These are phyloP conservation scores for Allomyces arbusculus DNA, from an alignment of 192 early-diverging fungal species.

Conservation along the genomic window DNA sequence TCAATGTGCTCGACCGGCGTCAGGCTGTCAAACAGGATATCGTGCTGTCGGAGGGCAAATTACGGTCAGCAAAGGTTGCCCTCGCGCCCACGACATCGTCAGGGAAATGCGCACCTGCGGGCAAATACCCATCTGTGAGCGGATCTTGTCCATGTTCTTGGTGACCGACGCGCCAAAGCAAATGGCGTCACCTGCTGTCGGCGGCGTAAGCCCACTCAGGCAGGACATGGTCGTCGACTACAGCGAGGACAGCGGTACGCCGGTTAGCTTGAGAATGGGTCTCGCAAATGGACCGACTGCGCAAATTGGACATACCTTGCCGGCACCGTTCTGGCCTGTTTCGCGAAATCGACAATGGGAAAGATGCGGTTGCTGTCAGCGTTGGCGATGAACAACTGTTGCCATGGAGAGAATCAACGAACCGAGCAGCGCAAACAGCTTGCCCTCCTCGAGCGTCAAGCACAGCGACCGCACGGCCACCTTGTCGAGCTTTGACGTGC, in stretches of 20 bases:
- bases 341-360: too few relatives aligned
- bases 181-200: slow-evolving; percentile 42
- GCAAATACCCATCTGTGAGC: slow-evolving; percentile 54
- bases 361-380: too few relatives aligned
- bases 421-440: slow-evolving; percentile 34
- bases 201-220: slow-evolving; percentile 46
- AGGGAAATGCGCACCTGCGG: slow-evolving; percentile 18
- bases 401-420: too few relatives aligned
- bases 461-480: slow-evolving; percentile 28
- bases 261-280: too few relatives aligned
- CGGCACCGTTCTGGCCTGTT: slow-evolving; percentile 47
- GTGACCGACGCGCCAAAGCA: slow-evolving; percentile 37
- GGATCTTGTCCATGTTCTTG: slow-evolving; percentile 38
- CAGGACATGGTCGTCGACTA: slow-evolving; percentile 52
- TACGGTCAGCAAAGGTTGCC: background rate
- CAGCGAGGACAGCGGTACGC: too few relatives aligned
- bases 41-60: slow-evolving; percentile 14
- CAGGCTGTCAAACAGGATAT: slow-evolving; percentile 53
- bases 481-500: slow-evolving; percentile 19
- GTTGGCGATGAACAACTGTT: too few relatives aligned
- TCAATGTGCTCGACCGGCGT: slow-evolving; percentile 52
- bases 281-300: too few relatives aligned
- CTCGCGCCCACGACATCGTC: background rate
- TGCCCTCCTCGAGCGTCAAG: slow-evolving; percentile 28
- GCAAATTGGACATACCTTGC: slow-evolving; percentile 16